Conservation (phyloP, 2,329 filamentous ascomycete species). For the Aspergillus costaricaensis region DNA sequence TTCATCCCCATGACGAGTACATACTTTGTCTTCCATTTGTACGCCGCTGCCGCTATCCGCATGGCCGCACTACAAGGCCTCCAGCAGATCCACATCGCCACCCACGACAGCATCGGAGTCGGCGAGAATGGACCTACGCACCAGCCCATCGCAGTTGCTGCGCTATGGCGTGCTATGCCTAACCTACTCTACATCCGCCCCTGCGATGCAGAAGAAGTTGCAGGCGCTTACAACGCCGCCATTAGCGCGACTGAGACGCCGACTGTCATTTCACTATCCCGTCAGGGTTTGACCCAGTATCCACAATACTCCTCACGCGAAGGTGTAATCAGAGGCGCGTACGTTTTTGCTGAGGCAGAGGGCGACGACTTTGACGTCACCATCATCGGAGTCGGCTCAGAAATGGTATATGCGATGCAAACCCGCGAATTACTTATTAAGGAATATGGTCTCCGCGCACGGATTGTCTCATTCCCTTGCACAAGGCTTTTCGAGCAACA, state of each 20-base stretch:
- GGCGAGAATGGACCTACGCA: slow-evolving; percentile 65
- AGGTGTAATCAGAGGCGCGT: slow-evolving; percentile 44
- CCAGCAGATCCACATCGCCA: slow-evolving; percentile 61
- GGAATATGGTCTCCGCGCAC: slow-evolving; percentile 42
- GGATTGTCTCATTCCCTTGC: slow-evolving; percentile 55
- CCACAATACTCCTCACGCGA: slow-evolving; percentile 39
- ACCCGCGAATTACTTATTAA: slow-evolving; percentile 41
- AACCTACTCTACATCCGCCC: slow-evolving; percentile 64
- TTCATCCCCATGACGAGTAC: slow-evolving; percentile 59
- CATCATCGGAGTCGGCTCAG: slow-evolving; percentile 54
- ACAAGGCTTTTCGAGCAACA: slow-evolving; percentile 54
- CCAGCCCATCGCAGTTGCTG: slow-evolving; percentile 60
- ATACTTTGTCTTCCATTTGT: slow-evolving; percentile 63
- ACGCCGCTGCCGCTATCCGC: slow-evolving; percentile 59
- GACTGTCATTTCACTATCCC: slow-evolving; percentile 48
- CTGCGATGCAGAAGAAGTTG: slow-evolving; percentile 58
- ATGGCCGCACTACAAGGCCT: slow-evolving; percentile 62
- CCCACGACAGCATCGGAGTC: slow-evolving; percentile 62
- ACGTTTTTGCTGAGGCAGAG: slow-evolving; percentile 40
- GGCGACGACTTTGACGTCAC: slow-evolving; percentile 43
- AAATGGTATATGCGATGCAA: slow-evolving; percentile 51
- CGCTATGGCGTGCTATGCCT: slow-evolving; percentile 64
- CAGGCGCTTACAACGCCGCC: slow-evolving; percentile 46
- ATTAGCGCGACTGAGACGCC: slow-evolving; percentile 42
- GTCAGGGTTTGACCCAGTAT: slow-evolving; percentile 45